Evolutionary conservation across 306 rosid genomes (phyloP), one percentile per base, ranked within the genome.

Genomic region (Citrullus amarus): DNA sequence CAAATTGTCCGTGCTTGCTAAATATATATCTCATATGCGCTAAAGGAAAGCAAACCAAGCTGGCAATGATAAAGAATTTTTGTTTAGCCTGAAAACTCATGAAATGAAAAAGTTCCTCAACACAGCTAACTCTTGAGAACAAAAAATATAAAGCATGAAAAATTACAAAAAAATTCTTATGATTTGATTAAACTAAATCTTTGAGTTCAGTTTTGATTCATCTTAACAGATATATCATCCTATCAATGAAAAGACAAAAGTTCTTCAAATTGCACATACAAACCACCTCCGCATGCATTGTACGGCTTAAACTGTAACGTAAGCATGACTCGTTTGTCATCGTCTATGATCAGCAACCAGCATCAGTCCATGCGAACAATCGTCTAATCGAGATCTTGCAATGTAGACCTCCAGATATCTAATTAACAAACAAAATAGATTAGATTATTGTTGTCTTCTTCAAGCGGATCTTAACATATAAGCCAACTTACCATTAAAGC

Each of bases 251-350:
- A 25, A 70, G 8, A 44, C 13, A 44, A 22, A 68, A 38, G 32
- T n/a, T 43, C 54, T 20, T 20, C 34, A 39, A 43, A 68, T 22
- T 68, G 75, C 8, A 68, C 16, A 4, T 6, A 43, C 28, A 25
- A 25, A 25, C 28, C 28, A 66, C 69, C 43, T 62, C 44, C 5
- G 41, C 68, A 17, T 6, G 72, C 20, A 36, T 36, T 36, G 25
- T 6, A 65, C 7, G 1, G 48, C 25, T 65, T n/a, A 67, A 67
- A 8, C 17, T 20, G 56, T 25, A 38, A 16, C 1, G 6, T 6
- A 69, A 69, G 54, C 76, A 70, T 70, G 9, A 44, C 76, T 70
- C n/a, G 54, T 44, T 69, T n/a, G 38, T 12, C 76, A 39, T 66
- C 51, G 8, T 38, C 73, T 66, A 6, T 2, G 34, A 63, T 14